Evolutionary conservation across 306 rosid genomes (phyloP), one percentile per base, ranked within the genome.

Genomic region (Rosa chinensis): DNA sequence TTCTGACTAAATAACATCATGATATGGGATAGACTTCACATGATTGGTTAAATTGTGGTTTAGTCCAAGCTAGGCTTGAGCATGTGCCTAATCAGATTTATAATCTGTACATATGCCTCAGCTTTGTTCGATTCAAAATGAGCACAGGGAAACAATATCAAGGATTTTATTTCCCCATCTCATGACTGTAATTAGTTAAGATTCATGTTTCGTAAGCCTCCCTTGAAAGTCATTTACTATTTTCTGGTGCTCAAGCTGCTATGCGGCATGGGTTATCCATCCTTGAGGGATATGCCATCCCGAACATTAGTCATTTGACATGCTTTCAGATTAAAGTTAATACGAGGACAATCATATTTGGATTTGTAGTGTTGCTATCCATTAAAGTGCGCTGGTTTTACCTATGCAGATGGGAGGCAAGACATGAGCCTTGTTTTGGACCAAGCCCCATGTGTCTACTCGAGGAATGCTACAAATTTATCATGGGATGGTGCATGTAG

Each of bases 341-440:
- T 74, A 40, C 37, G 25, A 73, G 52, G 28, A 32, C 44, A 6
- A 20, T 56, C 62, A 32, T 62, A 70, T 20, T 61, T 61, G 66
- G 16, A 64, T 52, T 53, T 32, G 13, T 23, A 0, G 5, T 11
- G 2, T 16, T 55, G 37, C 66, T 2, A 32, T 40, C 66, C 35
- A 16, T 37, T 56, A 42, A 76, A 49, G 9, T 61, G 47, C 20
- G 6, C 66, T 47, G 63, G 42, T 18, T 79, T 39, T 66, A 32
- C 71, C 25, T 76, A 59, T 37, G 78, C 87, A 94, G 97, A 84
- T 72, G 88, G 66, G 80, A 87, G 84, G 82, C 94, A 85, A 83
- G 88, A 81, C 79, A 79, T 88, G 83, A 61, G 58, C 56, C 62
- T 85, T 76, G 75, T 78, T 72, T 79, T 80, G 12, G 87, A 85